Base-by-base conservation (phyloP, 75 land plant genomes). In the Ceratopteris richardii region DNA sequence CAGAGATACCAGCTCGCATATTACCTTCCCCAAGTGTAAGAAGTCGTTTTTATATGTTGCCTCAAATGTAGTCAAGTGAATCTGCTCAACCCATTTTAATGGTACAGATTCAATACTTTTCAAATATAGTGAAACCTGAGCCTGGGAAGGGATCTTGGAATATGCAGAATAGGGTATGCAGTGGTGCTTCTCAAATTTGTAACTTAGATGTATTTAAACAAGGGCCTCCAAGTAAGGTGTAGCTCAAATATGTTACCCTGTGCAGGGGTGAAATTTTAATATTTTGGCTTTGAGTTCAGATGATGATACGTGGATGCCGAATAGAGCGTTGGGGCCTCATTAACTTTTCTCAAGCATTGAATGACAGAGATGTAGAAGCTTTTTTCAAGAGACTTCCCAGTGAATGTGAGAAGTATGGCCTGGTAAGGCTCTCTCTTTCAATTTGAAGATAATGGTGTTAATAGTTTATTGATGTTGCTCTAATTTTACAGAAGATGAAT, bases 21-120 rank as follows among this genome's bases (percentile, higher is more conserved):
- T 46, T 67, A 17, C 64, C 48, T 31, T 28, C 69, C 18, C 69
- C 69, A 44, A 43, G 14, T 66, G 69, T 66, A 47, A 46, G 23
- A 17, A n/a, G 14, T 17, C 48, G 14, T 40, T 40, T 9, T 9
- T 40, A 40, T 40, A 40, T 9, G 14, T 40, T 14, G 14, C 14
- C 12, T 40, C 42, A 9, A 14, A 40, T 40, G 42, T 40, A 14
- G 9, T 40, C 9, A 40, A 9, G 42, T 14, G 12, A 40, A n/a
- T n/a, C n/a, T n/a, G n/a, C n/a, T n/a, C n/a, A n/a, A n/a, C n/a
- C n/a, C n/a, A n/a, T n/a, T 46, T 20, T 46, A 9, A 33, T 33
- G 7, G 21, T 46, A 17, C 48, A n/a, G 48, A n/a, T 22, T n/a
- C 14, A 40, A 20, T 41, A 61, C 51, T 18, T 43, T 5, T 20